Evolutionary conservation across 139 green algal species (phyloP), one percentile per base, ranked within the genome.

Genomic region (Desmodesmus armatus): DNA sequence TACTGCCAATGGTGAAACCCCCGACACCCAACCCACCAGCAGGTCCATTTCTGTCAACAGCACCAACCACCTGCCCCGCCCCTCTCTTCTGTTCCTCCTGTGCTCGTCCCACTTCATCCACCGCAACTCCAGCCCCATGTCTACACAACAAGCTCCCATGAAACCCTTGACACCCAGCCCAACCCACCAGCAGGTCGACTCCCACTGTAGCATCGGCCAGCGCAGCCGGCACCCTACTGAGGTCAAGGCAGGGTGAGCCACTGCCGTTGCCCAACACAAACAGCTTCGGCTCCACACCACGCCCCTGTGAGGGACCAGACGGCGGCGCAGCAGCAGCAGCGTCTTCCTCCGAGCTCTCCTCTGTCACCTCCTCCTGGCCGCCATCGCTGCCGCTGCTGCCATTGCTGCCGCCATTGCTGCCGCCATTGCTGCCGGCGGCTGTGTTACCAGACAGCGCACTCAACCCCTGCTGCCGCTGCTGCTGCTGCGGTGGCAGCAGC

Each of bases 231-330:
- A 99, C 92, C 19, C 96, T 91, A 13, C 96, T 82, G 41, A 99
- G 90, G 87, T 99, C 96, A 37, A 99, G 88, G 91, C 97, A 99
- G 3, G 98, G 98, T 72, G 94, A 95, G 86, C 96, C 96, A 11
- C 93, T 91, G 5, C 98, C 98, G 83, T 91, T 98, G 41, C 70
- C 90, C 35, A 96, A 84, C 39, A 99, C 93, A 88, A 91, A 97
- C 66, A 99, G 92, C 88, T 89, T 88, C 23, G 89, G 87, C 72
- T 88, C 75, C 19, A 65, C 39, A 73, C 58, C 23, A 6, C 55
- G 27, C 17, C 55, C 67, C 37, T 88, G 53, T n/a, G 76, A 89
- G 17, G 89, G 83, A 44, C 80, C 77, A 47, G 71, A 35, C 27
- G 58, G 25, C 40, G 58, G n/a, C 13, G 39, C 5, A 37, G 55